Evolutionary conservation across 1,284 basidiomycete genomes (phyloP), one percentile per base, ranked within the genome.

Genomic region (Sporisorium graminicola): DNA sequence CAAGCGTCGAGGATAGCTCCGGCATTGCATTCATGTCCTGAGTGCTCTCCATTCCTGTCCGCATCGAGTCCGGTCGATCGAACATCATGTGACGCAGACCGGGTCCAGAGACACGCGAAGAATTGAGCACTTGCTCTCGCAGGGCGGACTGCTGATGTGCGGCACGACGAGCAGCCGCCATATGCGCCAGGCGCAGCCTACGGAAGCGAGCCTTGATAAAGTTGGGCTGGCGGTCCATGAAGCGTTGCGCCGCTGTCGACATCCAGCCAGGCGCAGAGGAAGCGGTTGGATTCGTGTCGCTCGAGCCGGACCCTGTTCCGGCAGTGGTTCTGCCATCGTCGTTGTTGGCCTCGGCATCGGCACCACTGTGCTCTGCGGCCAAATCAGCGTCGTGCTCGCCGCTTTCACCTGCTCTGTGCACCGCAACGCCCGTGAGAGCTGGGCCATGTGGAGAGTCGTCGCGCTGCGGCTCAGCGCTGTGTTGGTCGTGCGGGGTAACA

Each of bases 81-180:
- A 79, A 74, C 80, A 82, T 81, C 79, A 82, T 81, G 47, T 73
- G 60, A 33, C 80, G 58, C 44, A 81, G 57, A 22, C 79, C 79
- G 7, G 79, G 77, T 6, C 73, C 79, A 37, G 40, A 43, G 13
- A 60, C 31, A 6, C 73, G 65, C 54, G 66, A 65, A 42, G 72
- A 69, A 37, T 75, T 78, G 20, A 82, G 71, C 29, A 82, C 80
- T 46, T 82, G 81, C 42, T 82, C 77, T 6, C 81, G 73, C 42
- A 82, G 58, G 6, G 61, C 76, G 3, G 68, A 73, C 63, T 83
- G 82, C 62, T 82, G 74, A 20, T 74, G 72, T 16, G 82, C 82
- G 13, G 77, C 79, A 22, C 74, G 56, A 13, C 73, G 58, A 16
- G 82, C 82, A 1, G 82, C 82, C 3, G 78, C 79, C 43, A 69